Evolutionary conservation across 2,329 filamentous ascomycete genomes (phyloP), one percentile per base, ranked within the genome.

Genomic region (Diplodia sapinea): DNA sequence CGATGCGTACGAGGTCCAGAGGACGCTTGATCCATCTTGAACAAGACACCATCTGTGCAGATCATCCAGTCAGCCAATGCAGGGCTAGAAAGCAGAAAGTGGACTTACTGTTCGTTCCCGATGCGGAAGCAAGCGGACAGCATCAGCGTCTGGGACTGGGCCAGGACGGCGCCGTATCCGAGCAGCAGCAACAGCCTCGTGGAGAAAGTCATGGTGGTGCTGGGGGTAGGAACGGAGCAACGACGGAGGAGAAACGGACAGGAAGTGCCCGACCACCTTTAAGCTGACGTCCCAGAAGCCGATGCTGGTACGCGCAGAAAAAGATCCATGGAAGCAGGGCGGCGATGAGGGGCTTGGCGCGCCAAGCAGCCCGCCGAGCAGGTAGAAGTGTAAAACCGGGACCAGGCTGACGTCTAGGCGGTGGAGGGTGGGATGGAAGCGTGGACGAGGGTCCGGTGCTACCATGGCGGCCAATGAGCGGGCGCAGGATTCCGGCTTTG

Each of bases 351-450:
- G 17, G n/a, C 57, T 62, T 50, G 57, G 40, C 57, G 20, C 29
- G 59, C 59, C 59, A 63, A 63, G 59, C 8, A 38, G 29, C n/a
- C 26, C 17, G 59, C 59, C 43, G 29, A 63, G 59, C 29, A 38
- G 43, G 47, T 29, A 40, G 59, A 36, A 63, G 57, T 50, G 57
- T 17, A 62, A 63, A 62, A 50, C 26, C 23, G 57, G 26, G 38
- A 40, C 56, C n/a, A 23, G n/a, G 31, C 36, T 50, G 57, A 36
- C 43, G 11, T 50, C 9, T 43, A 23, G 26, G 9, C 38, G n/a
- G 47, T 8, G 17, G 36, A 23, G 29, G 43, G 29, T 50, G 9
- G 29, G 5, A 11, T 13, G 6, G 26, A 13, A 2, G 56, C 26
- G 38, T 33, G 31, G 31, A 33, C 8, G 31, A 33, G 31, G 20